phyloP scores from a whole-genome alignment of 495 filamentous ascomycete species.

The Delitschia confertaspora region DNA sequence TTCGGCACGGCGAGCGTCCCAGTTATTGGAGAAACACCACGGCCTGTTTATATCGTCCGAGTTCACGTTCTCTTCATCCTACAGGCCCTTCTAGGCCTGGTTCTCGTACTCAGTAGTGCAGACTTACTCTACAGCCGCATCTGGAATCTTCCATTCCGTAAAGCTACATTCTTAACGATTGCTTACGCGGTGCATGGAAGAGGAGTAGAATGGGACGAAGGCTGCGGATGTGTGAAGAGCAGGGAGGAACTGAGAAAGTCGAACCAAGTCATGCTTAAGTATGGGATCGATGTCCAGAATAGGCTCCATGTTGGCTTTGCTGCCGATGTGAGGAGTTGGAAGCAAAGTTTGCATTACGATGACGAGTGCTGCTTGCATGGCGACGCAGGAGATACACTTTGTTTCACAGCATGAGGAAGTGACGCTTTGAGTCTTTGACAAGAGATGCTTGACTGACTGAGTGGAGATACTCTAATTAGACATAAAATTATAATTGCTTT shows the following conservation, averaged over 20 bases:
- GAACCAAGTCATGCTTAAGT: conserved; percentile 3
- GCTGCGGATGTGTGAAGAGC: conserved; percentile 10
- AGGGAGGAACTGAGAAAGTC: neutral
- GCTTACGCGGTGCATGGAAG: conserved; percentile 12
- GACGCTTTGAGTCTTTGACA: too few relatives aligned
- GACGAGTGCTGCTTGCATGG: too few relatives aligned
- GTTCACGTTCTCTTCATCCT: neutral
- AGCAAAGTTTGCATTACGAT: too few relatives aligned
- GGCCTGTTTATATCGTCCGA: conserved; percentile 4
- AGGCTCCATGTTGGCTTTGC: conserved; percentile 11
- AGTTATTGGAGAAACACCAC: neutral
- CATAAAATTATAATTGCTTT: too few relatives aligned
- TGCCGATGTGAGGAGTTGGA: conserved; percentile 1
- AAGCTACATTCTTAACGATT: conserved; percentile 11
- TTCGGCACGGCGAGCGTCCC: conserved; percentile 9
- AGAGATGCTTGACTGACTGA: too few relatives aligned
- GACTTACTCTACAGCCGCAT: conserved; percentile 3
- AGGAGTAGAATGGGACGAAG: conserved; percentile 1
- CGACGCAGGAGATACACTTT: too few relatives aligned
- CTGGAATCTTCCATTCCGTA: conserved; percentile 5
- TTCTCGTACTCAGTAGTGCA: neutral
- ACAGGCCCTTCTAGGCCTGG: neutral
- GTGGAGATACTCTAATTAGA: too few relatives aligned
- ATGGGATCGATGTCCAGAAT: conserved; percentile 8
- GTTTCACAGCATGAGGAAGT: too few relatives aligned